These are phyloP conservation scores for Neoboletus brunneissimus DNA, from an alignment of 768 basidiomycete species.

Conservation along the genomic window DNA sequence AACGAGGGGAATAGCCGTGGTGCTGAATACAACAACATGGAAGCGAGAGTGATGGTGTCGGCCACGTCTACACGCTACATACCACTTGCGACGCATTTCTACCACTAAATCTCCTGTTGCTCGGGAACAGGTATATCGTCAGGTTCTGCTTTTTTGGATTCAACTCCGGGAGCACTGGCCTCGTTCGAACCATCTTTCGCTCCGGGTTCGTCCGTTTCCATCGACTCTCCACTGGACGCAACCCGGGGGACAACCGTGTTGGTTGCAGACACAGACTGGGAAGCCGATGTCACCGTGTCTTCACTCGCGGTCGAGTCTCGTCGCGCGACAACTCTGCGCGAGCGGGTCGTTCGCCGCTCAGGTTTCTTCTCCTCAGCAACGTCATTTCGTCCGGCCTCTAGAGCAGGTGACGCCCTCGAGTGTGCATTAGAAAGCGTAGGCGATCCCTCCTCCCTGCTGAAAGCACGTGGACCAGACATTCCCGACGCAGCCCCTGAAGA, in stretches of 20 bases:
- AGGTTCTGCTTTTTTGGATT: slow-evolving; percentile 3
- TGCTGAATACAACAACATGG: slow-evolving; percentile 2
- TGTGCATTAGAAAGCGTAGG: slow-evolving; percentile 34
- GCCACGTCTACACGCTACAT: not conserved
- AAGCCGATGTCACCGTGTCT: slow-evolving; percentile 37
- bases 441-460: slow-evolving; percentile 42
- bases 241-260: slow-evolving; percentile 8
- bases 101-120: slow-evolving; percentile 3
- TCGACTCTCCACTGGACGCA: slow-evolving; percentile 14
- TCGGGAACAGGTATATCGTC: not conserved
- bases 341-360: slow-evolving; percentile 49
- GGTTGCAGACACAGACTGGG: slow-evolving; percentile 32
- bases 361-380: slow-evolving; percentile 22
- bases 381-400: slow-evolving; percentile 16
- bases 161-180: not conserved
- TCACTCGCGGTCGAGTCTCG: slow-evolving; percentile 55
- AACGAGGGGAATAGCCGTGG: not conserved
- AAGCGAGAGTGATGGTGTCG: slow-evolving; percentile 1
- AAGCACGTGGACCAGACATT: slow-evolving; percentile 15
- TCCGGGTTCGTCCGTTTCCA: slow-evolving; percentile 13
- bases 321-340: slow-evolving; percentile 39
- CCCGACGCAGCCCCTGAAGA: slow-evolving; percentile 27
- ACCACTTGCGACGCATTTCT: not conserved
- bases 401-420: slow-evolving; percentile 22
- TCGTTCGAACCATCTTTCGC: slow-evolving; percentile 6